A percentile compares a stretch with the other conserved stretches of the same genome.
Conservation (phyloP, 768 basidiomycete species). For the Neoboletus magnificus region DNA sequence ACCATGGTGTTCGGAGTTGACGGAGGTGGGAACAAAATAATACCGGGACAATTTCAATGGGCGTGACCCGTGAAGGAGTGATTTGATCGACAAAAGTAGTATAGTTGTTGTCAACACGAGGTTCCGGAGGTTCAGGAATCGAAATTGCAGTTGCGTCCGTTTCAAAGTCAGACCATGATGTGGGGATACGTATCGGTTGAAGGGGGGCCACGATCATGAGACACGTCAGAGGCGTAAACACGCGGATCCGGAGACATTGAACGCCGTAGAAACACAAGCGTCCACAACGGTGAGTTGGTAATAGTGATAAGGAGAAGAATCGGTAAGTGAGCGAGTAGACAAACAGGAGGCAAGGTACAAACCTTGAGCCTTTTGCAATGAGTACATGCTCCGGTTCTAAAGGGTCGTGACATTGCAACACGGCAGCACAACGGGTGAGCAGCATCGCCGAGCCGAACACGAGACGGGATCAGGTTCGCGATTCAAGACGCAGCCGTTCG, state of each 20-base stretch:
- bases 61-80: neutral
- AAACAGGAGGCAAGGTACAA: slow-evolving; percentile 27
- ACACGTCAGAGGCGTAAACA: slow-evolving; percentile 10
- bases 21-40: neutral
- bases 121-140: slow-evolving; percentile 26
- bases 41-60: neutral
- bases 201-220: slow-evolving; percentile 6
- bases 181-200: neutral
- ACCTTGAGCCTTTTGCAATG: slow-evolving; percentile 90
- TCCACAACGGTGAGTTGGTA: slow-evolving; percentile 1
- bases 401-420: slow-evolving; percentile 4
- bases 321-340: slow-evolving; percentile 19
- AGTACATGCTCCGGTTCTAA: slow-evolving; percentile 76
- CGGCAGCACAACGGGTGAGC: slow-evolving; percentile 7
- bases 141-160: slow-evolving; percentile 21
- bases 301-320: slow-evolving; percentile 11
- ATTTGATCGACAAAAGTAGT: slow-evolving; percentile 6
- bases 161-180: slow-evolving; percentile 10
- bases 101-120: slow-evolving; percentile 18
- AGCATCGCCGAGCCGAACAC: slow-evolving; percentile 16
- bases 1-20: neutral
- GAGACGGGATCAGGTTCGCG: neutral
- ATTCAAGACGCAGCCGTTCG: slow-evolving; percentile 1
- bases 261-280: slow-evolving; percentile 11
- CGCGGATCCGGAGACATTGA: slow-evolving; percentile 17